Evolutionary conservation across 2,329 filamentous ascomycete genomes (phyloP).

Genomic region (Pleurostoma richardsiae): DNA sequence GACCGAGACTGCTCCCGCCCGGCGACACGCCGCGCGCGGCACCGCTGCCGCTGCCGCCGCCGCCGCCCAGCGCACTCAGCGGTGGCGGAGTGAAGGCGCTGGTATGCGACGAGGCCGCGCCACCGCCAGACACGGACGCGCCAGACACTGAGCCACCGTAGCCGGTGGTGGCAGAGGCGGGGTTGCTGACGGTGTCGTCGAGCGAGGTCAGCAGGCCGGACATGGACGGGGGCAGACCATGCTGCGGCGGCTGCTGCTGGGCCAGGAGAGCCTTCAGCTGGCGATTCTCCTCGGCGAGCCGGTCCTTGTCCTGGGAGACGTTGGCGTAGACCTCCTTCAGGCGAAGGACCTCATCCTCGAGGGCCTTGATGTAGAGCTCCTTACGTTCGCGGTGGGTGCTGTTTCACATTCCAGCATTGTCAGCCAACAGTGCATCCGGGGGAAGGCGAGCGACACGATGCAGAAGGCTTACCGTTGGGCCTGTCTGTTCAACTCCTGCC

Average conservation of each 20-base stretch:
- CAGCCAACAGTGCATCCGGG: neutral
- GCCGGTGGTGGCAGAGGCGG: slow-evolving; percentile 20
- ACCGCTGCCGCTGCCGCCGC: slow-evolving; percentile 2
- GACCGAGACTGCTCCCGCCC: slow-evolving; percentile 8
- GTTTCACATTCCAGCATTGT: slow-evolving; percentile 4
- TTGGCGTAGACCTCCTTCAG: slow-evolving; percentile 80
- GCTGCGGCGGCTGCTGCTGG: slow-evolving; percentile 41
- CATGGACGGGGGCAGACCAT: slow-evolving; percentile 10
- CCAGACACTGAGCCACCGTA: slow-evolving; percentile 35
- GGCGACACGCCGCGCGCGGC: slow-evolving; percentile 6
- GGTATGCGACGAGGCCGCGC: slow-evolving; percentile 21
- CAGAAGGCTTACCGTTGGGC: slow-evolving; percentile 76
- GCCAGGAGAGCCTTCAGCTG: slow-evolving; percentile 57
- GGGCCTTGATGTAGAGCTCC: slow-evolving; percentile 88
- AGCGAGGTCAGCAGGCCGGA: slow-evolving; percentile 18
- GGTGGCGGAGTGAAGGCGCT: slow-evolving; percentile 43
- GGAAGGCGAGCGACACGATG: neutral
- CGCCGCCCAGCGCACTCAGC: slow-evolving; percentile 10
- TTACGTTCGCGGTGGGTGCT: slow-evolving; percentile 97
- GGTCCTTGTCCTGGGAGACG: slow-evolving; percentile 70
- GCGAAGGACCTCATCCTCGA: slow-evolving; percentile 86
- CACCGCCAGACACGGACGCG: slow-evolving; percentile 51
- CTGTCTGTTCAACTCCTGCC: slow-evolving; percentile 92
- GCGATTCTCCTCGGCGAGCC: slow-evolving; percentile 72
- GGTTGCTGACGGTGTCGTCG: slow-evolving; percentile 41